Base-by-base conservation (phyloP, 2,329 filamentous ascomycete genomes). In the Ophiostoma pallidulum region DNA sequence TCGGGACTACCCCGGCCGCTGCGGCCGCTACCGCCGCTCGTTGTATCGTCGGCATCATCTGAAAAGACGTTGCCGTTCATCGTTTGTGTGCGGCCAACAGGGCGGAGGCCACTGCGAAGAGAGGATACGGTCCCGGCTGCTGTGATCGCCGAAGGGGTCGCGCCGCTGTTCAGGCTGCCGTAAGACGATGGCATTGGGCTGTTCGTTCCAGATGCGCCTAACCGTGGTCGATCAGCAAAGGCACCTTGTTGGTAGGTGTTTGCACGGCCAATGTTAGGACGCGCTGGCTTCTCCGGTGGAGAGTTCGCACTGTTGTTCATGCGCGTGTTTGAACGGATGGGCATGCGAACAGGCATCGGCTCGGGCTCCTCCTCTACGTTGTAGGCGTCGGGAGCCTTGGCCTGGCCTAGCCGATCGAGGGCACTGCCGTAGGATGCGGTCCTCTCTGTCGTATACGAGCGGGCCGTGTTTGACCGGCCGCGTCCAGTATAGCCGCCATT, bases 391-490 rank as follows among this genome's bases (percentile, higher is more conserved):
- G 63, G 62, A 38, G 63, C 54, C 55, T 60, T 52, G 49, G 61
- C 56, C 3, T 20, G 32, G 22, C 22, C 20, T 33, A 33, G 36
- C 48, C 52, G 18, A 26, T 36, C 19, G 60, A 58, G 58, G 57
- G 60, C 67, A 57, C 57, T 72, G 57, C 66, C 58, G 19, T 56
- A 56, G 64, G 54, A 42, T 3, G 41, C 10, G 3, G 33, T 36
- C 4, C 45, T 36, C 41, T 51, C 56, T 8, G 64, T 65, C 33
- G 57, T 58, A 54, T 61, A 62, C 9, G 73, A 75, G 16, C 66
- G 69, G 3, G 68, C 64, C 2, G 71, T 74, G 63, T 72, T 74
- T 50, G 72, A 72, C 38, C 72, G 66, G 57, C 62, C 65, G 38
- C 69, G 67, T 22, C 54, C 59, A 51, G 33, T 54, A 41, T 31